Evolutionary conservation across 306 rosid genomes (phyloP), one percentile per base, ranked within the genome.

Genomic region (Rubus parviflorus): DNA sequence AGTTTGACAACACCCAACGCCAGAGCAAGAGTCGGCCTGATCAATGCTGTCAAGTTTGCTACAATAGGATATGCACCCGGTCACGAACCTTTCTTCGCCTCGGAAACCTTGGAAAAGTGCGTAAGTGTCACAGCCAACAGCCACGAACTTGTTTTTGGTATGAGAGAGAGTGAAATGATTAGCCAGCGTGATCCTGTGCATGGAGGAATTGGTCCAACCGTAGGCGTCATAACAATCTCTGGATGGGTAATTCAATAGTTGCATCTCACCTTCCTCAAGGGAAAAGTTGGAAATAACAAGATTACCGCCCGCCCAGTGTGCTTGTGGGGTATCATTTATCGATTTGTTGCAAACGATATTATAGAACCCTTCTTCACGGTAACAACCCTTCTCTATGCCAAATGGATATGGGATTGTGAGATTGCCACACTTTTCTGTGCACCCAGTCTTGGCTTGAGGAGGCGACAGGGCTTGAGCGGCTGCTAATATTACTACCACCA

Each of bases 1-100:
- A 6, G 58, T 38, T 16, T 80, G 79, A 74, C 83, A 80, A n/a
- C 83, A 80, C 20, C 79, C 83, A 22, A 56, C 5, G 1, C 79
- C 75, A 17, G 22, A 35, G 20, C 83, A 73, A 4, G 77, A 40
- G 6, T 8, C n/a, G n/a, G n/a, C 16, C 13, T 68, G 0, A 52
- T 15, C 42, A 57, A 51, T 10, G 2, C 42, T 25, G 19, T 22
- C 0, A 23, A 20, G 40, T 6, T 8, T 20, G 64, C 7, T 46
- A 4, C 76, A 30, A 15, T 22, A 25, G 45, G 79, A 13, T 22
- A 66, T 5, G 54, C 76, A 7, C 0, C 68, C 77, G 2, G 66
- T 22, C 5, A 53, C 16, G 45, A 7, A 10, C 17, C 9, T 6
- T 4, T 37, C 53, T 3, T 16, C 41, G 10, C 19, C 54, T 6